Base-by-base conservation (phyloP, 805 yeast species). In the Sugiyamaella boreocaroliniensis region DNA sequence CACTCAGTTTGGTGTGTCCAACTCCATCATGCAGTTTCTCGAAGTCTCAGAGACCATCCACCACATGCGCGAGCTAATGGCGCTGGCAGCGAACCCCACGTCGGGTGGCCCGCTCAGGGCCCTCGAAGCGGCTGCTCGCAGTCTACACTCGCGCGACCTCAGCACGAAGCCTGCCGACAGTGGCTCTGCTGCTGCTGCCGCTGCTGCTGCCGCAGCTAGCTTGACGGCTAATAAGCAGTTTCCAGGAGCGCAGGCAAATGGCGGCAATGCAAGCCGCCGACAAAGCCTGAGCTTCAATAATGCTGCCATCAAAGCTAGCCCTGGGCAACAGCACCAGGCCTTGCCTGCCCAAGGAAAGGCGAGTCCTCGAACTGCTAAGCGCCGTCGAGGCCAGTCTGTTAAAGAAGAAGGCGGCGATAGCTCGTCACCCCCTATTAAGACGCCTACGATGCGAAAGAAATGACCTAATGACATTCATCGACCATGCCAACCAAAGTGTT, bases 31-130 rank as follows among this genome's bases (percentile, higher is more conserved):
- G 80, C 71, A 92, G 54, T 74, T 83, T 19, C 68, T 88, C 69
- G 92, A 86, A 65, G 79, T 86, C 4, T 78, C 89, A 43, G 93
- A 87, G 66, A 83, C 84, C 9, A 85, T 89, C 88, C 75, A 89
- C 0, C 79, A 80, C 55, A 73, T 88, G 57, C 76, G 78, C 51
- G 81, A 85, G 5, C 69, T 89, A 51, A 81, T 86, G 81, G 71
- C 75, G 10, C 80, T 75, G 58, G 76, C 86, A 9, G 70, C 61
- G 3, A 63, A 66, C 45, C 50, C 63, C 20, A 58, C 58, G 56
- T 37, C 55, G 37, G 51, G 60, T 6, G 58, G 64, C 1, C 60
- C 66, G 11, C 37, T 60, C 45, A 55, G 62, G 49, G 57, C 64
- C 46, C 55, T 64, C 47, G 55, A 65, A 61, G 19, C 49, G 11